A percentile compares a stretch with the other conserved stretches of the same genome.
These are phyloP conservation scores for Arctium minus DNA, from an alignment of 129 eudicot genomes.

Conservation along the genomic window DNA sequence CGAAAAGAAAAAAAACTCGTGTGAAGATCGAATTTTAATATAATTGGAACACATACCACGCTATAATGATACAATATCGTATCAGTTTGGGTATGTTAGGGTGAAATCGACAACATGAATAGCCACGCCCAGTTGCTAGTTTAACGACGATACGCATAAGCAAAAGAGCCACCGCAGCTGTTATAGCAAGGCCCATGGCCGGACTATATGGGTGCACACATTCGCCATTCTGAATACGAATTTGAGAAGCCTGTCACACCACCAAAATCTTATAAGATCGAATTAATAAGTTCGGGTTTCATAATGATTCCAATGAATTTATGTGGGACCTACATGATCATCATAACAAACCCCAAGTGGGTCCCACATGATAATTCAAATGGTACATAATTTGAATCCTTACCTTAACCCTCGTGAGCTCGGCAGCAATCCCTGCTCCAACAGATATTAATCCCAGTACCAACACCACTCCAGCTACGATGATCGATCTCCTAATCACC, in stretches of 20 bases:
- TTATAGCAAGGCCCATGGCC: constrained; percentile 18
- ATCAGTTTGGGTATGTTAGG: constrained; percentile 22
- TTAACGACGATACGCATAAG: constrained; percentile 26
- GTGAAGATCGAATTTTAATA: background rate
- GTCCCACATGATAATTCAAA: background rate
- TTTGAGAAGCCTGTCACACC: constrained; percentile 17
- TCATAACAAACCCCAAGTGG: background rate
- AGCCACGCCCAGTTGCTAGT: constrained; percentile 27
- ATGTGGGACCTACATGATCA: background rate
- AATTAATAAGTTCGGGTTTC: background rate
- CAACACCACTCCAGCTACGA: constrained; percentile 17
- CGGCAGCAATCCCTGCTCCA: constrained; percentile 23
- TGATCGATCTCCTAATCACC: constrained; percentile 3
- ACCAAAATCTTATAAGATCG: background rate
- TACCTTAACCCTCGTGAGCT: constrained; percentile 26
- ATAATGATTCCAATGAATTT: background rate
- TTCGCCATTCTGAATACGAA: background rate
- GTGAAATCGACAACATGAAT: constrained; percentile 15
- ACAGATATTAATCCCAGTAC: constrained; percentile 16
- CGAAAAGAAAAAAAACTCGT: background rate
- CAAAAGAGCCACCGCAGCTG: constrained; percentile 11
- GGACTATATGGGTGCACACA: constrained; percentile 20
- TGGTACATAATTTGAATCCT: background rate
- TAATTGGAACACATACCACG: constrained; percentile 7
- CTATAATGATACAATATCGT: constrained; percentile 15